phyloP scores from a whole-genome alignment of 441 rosid species.

The Capsella rubella region DNA sequence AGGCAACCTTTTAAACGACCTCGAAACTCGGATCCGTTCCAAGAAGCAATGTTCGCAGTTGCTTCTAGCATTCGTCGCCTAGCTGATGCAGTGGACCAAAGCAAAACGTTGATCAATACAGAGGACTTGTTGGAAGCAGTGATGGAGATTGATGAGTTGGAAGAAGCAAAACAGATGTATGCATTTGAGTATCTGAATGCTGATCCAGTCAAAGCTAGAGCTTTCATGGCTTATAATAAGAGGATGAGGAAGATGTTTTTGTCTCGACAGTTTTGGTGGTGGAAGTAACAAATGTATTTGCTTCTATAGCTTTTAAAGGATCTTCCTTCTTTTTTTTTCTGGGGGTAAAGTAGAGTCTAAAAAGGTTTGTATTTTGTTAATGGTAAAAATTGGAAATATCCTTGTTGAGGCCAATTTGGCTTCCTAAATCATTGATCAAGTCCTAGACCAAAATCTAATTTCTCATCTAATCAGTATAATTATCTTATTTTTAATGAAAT shows the following conservation, averaged over 20 bases:
- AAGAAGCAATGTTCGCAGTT: slow-evolving; percentile 75
- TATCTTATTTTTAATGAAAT: not conserved
- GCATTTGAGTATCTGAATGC: slow-evolving; percentile 88
- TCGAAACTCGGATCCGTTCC: slow-evolving; percentile 63
- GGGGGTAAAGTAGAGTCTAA: slow-evolving; percentile 13
- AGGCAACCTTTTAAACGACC: slow-evolving; percentile 65
- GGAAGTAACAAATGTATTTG: slow-evolving; percentile 57
- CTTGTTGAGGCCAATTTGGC: not conserved
- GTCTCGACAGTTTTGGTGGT: slow-evolving; percentile 92
- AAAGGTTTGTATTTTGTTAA: slow-evolving; percentile 26
- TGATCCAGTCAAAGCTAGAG: slow-evolving; percentile 87
- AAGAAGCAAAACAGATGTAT: slow-evolving; percentile 88
- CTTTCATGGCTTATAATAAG: slow-evolving; percentile 75
- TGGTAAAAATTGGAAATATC: slow-evolving; percentile 12
- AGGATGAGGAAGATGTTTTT: slow-evolving; percentile 81
- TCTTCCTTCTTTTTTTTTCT: not conserved
- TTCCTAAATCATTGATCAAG: not conserved
- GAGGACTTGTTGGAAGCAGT: slow-evolving; percentile 76
- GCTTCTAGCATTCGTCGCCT: slow-evolving; percentile 74
- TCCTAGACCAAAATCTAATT: too few relatives aligned
- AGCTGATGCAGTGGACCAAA: slow-evolving; percentile 78
- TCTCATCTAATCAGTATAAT: too few relatives aligned
- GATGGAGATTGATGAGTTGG: slow-evolving; percentile 85
- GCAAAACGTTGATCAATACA: slow-evolving; percentile 57
- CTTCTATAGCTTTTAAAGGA: slow-evolving; percentile 4